Evolutionary conservation across 2,329 filamentous ascomycete species (phyloP).

Genomic region (Neocatenulostroma microsporum): DNA sequence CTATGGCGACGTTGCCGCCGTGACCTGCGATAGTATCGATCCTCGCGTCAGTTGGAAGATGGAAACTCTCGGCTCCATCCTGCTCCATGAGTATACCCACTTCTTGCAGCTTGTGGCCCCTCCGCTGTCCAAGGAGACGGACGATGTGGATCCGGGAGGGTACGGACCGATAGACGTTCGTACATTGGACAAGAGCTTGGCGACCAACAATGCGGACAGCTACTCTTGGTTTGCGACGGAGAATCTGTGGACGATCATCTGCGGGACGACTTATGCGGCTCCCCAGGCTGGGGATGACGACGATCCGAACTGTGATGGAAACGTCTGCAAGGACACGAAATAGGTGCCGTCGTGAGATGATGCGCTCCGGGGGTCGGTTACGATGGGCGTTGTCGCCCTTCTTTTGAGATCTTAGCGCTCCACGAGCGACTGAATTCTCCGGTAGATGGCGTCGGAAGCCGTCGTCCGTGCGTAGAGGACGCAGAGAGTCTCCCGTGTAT

Average conservation of each 20-base stretch:
- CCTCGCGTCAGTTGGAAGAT: slow-evolving; percentile 7
- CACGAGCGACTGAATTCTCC: no score
- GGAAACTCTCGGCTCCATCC: slow-evolving; percentile 5
- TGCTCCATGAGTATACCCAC: slow-evolving; percentile 8
- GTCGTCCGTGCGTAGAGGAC: no score
- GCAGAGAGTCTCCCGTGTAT: no score
- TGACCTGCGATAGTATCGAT: neutral
- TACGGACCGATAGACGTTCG: slow-evolving; percentile 1
- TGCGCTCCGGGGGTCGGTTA: no score
- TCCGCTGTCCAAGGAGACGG: slow-evolving; percentile 3
- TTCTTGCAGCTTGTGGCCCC: slow-evolving; percentile 2
- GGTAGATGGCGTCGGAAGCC: no score
- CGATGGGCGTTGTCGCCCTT: no score
- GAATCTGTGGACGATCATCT: slow-evolving; percentile 2
- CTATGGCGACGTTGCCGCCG: neutral
- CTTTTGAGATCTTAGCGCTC: no score
- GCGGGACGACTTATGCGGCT: neutral
- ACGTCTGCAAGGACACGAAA: no score
- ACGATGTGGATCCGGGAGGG: slow-evolving; percentile 1
- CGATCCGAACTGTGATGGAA: slow-evolving; percentile 1
- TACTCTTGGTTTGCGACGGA: slow-evolving; percentile 5
- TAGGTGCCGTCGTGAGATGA: no score
- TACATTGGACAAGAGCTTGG: slow-evolving; percentile 2
- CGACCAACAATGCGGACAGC: slow-evolving; percentile 7
- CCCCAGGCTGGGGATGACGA: neutral